Evolutionary conservation across 495 filamentous ascomycete species (phyloP).

Genomic region (Neurospora sp.): DNA sequence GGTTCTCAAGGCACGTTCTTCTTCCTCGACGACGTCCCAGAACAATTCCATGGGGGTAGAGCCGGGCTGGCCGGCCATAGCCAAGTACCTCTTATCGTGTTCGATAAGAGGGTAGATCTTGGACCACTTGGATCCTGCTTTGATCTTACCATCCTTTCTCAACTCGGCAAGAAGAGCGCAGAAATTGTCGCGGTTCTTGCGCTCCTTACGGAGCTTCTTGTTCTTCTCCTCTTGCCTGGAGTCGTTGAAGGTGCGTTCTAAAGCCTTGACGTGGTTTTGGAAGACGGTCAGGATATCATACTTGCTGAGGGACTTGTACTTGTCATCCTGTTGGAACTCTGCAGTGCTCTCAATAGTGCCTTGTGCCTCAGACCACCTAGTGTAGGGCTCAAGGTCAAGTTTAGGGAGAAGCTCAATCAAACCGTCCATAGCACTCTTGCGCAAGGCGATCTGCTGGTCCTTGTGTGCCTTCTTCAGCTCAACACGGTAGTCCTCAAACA

Average conservation of each 20-base stretch:
- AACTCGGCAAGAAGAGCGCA: slow-evolving; percentile 62
- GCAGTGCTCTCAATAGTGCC: slow-evolving; percentile 68
- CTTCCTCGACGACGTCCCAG: slow-evolving; percentile 94
- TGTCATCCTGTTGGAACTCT: slow-evolving; percentile 72
- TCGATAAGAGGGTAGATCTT: slow-evolving; percentile 68
- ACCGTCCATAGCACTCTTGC: slow-evolving; percentile 79
- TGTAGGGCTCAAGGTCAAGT: slow-evolving; percentile 83
- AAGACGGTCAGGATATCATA: slow-evolving; percentile 88
- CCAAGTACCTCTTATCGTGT: slow-evolving; percentile 73
- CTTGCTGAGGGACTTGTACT: slow-evolving; percentile 79
- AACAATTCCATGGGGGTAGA: slow-evolving; percentile 91
- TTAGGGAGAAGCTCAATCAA: slow-evolving; percentile 72
- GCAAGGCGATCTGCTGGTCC: slow-evolving; percentile 59
- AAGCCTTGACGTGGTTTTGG: slow-evolving; percentile 84
- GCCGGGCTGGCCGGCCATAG: slow-evolving; percentile 76
- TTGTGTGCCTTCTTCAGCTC: slow-evolving; percentile 71
- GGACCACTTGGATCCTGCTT: slow-evolving; percentile 84
- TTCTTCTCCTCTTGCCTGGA: slow-evolving; percentile 78
- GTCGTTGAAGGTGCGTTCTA: slow-evolving; percentile 86
- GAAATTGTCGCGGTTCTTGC: slow-evolving; percentile 77
- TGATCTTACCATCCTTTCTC: slow-evolving; percentile 69
- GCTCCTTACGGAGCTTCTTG: slow-evolving; percentile 65
- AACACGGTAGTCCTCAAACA: slow-evolving; percentile 89
- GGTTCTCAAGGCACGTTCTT: slow-evolving; percentile 71
- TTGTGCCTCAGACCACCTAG: slow-evolving; percentile 88